Base-by-base conservation (phyloP, 192 early-diverging fungal species). In the Polychytrium aggregatum region DNA sequence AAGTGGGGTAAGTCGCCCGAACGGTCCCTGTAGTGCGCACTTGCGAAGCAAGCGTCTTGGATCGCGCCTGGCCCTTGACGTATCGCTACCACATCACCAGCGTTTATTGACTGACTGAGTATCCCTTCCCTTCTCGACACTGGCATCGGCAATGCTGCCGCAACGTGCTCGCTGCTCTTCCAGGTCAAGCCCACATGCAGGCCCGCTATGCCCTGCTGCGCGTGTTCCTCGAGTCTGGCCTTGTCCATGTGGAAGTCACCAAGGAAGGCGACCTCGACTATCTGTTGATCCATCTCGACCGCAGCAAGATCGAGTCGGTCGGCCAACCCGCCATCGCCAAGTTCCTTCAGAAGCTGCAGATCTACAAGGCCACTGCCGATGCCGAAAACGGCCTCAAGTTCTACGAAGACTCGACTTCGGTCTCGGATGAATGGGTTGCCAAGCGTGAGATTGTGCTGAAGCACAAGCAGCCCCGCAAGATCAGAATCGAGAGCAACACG, bases 111-210 rank as follows among this genome's bases (percentile, higher is more conserved):
- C n/a, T n/a, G n/a, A n/a, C n/a, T n/a, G n/a, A n/a, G n/a, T n/a
- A n/a, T n/a, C n/a, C n/a, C n/a, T n/a, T n/a, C n/a, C n/a, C n/a
- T n/a, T n/a, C n/a, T n/a, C n/a, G n/a, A n/a, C n/a, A n/a, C n/a
- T n/a, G n/a, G n/a, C n/a, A n/a, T n/a, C n/a, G n/a, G n/a, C n/a
- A n/a, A n/a, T n/a, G n/a, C n/a, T n/a, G n/a, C n/a, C n/a, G n/a
- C n/a, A n/a, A n/a, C n/a, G n/a, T n/a, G n/a, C n/a, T n/a, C n/a
- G n/a, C n/a, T n/a, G n/a, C n/a, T n/a, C n/a, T n/a, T n/a, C n/a
- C n/a, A n/a, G 66, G 66, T n/a, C 68, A 80, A 59, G 76, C 76
- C 10, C 78, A 80, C 53, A 78, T 73, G 67, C 73, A 70, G 50
- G 78, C 72, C 13, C 71, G 78, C 14, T 81, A 63, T 55, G 78